Evolutionary conservation across 129 eudicot genomes (phyloP).

Genomic region (Mikania micrantha): DNA sequence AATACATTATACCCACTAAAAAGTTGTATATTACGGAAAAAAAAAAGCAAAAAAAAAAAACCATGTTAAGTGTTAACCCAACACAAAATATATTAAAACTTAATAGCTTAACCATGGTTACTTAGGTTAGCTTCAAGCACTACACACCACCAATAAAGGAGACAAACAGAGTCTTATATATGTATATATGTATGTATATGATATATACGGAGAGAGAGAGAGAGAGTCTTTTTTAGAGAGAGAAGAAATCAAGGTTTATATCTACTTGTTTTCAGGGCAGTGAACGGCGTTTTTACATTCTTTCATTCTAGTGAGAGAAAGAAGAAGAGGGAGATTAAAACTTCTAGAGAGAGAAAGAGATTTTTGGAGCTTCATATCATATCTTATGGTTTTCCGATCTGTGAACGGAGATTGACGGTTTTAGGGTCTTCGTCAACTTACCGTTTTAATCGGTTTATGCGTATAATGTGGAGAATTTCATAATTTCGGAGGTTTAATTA

Average conservation of each 20-base stretch:
- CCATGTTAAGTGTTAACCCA: conserved; percentile 7
- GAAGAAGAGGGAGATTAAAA: neutral
- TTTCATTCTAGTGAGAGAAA: conserved; percentile 25
- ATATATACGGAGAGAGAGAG: conserved; percentile 41
- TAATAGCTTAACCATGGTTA: conserved; percentile 43
- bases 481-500: conserved; percentile 13
- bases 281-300: conserved; percentile 53
- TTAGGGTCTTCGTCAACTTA: conserved; percentile 12
- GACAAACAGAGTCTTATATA: conserved; percentile 26
- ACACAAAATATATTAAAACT: neutral
- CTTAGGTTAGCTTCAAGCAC: conserved; percentile 48
- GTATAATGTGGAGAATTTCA: conserved; percentile 18
- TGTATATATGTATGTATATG: too few species aligned
- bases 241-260: conserved; percentile 53
- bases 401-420: conserved; percentile 12
- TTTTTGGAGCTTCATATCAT: conserved; percentile 1
- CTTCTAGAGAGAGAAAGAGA: conserved; percentile 23
- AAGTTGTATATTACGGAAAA: conserved; percentile 14
- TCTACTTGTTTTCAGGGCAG: conserved; percentile 37
- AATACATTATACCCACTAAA: neutral
- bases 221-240: conserved; percentile 19
- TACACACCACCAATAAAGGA: conserved; percentile 43
- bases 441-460: neutral
- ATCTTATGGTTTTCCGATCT: conserved; percentile 20
- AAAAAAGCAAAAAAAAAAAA: neutral